Percentiles rank a stretch among this genome's conserved stretches.
Evolutionary conservation across 768 basidiomycete genomes (phyloP).

Genomic region (Kwoniella sp.): DNA sequence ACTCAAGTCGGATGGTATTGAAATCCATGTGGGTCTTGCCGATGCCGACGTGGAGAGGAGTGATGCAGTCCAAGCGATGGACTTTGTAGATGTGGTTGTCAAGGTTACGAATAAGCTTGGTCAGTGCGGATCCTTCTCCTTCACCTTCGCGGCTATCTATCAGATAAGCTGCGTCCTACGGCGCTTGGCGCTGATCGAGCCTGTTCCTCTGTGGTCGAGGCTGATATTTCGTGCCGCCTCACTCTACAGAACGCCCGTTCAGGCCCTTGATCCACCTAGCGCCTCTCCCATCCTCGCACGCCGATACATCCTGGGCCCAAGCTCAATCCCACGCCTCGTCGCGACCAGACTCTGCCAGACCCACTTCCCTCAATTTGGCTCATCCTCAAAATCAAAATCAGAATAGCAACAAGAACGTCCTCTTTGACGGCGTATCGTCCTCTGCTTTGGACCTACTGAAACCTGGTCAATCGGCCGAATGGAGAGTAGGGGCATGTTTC

Average conservation of each 20-base stretch:
- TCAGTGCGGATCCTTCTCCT: constrained; percentile 27
- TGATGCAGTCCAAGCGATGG: constrained; percentile 20
- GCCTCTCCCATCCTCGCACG: constrained; percentile 24
- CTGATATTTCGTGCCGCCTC: background rate
- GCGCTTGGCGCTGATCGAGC: no score
- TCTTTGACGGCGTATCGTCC: constrained; percentile 38
- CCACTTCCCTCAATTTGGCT: background rate
- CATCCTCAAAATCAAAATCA: constrained; percentile 1
- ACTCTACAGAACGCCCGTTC: constrained; percentile 25
- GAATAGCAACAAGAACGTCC: constrained; percentile 27
- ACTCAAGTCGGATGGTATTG: constrained; percentile 69
- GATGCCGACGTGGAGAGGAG: background rate
- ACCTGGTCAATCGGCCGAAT: constrained; percentile 9
- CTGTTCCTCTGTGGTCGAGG: no score
- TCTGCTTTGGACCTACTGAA: constrained; percentile 22
- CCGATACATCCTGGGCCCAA: constrained; percentile 26
- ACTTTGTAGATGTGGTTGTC: constrained; percentile 43
- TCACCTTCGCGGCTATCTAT: no score
- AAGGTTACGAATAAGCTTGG: constrained; percentile 40
- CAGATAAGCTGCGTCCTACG: no score
- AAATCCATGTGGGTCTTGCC: constrained; percentile 60
- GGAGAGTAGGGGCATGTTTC: constrained; percentile 25
- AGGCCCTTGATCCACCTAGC: constrained; percentile 31
- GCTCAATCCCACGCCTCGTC: constrained; percentile 1
- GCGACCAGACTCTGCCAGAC: background rate